Evolutionary conservation across 768 basidiomycete genomes (phyloP).

Genomic region (Cyathus striatus): DNA sequence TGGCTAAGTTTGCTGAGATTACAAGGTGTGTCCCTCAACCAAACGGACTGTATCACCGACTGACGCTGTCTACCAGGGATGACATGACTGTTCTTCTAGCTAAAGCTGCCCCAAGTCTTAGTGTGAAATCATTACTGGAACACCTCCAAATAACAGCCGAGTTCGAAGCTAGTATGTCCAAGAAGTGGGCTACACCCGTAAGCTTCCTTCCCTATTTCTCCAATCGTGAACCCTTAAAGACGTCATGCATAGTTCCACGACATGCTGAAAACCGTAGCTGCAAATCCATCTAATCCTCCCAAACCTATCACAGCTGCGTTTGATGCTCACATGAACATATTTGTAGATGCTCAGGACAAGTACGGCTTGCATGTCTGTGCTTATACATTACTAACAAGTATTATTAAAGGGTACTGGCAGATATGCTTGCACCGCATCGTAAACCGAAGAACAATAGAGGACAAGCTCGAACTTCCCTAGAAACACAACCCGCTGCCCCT

Average conservation of each 20-base stretch:
- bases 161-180: constrained; percentile 77
- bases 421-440: constrained; percentile 86
- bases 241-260: constrained; percentile 47
- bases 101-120: constrained; percentile 68
- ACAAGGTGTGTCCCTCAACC: constrained; percentile 58
- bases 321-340: constrained; percentile 88
- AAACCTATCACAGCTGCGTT: constrained; percentile 85
- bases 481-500: constrained; percentile 38
- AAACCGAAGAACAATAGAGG: constrained; percentile 30
- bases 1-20: constrained; percentile 85
- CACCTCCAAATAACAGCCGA: constrained; percentile 82
- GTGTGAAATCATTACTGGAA: constrained; percentile 79
- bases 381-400: background rate
- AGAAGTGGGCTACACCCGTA: constrained; percentile 79
- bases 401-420: constrained; percentile 65
- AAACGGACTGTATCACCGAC: constrained; percentile 2
- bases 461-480: constrained; percentile 64
- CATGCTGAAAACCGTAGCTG: constrained; percentile 52
- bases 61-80: constrained; percentile 43
- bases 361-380: constrained; percentile 24
- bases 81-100: constrained; percentile 79
- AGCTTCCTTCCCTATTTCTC: constrained; percentile 7
- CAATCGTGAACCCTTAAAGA: background rate
- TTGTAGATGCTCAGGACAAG: constrained; percentile 97
- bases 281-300: constrained; percentile 43